Evolutionary conservation across 371 early-diverging fungal species (phyloP), one percentile per base, ranked within the genome.

Genomic region (Nematocida sp.): DNA sequence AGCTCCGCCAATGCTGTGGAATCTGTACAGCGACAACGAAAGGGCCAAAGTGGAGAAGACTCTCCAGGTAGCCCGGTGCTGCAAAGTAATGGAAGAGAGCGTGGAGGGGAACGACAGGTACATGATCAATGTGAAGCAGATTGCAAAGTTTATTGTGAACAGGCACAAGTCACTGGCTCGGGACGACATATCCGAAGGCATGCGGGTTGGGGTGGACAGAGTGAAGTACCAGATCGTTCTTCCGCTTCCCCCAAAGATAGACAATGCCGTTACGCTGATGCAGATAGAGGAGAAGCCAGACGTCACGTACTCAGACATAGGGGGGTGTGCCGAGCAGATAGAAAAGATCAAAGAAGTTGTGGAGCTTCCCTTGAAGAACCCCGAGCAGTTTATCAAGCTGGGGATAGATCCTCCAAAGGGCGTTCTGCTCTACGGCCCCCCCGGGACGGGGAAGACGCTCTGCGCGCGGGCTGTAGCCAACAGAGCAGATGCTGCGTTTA

Each of bases 261-360:
- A 99, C 84, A 91, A 98, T 36, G 89, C 94, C 19, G 97, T 99
- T 21, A 96, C 98, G 17, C 91, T 99, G 87, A 98, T 99, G 98
- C 95, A 95, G 86, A 95, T 98, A 70, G 99, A 99, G 83, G 97
- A 97, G 82, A 96, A 95, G 82, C 98, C 98, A 2, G 96, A 97
- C 84, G 94, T 97, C 25, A 96, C 98, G 0, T 99, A 98, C 78
- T 85, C 89, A 64, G 96, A 98, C 86, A 94, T 99, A 13, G 99
- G 99, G 80, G 99, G 99, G 67, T 91, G 96, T 83, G 93, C 94
- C 78, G 96, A 97, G 80, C 96, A 97, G 85, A 98, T 98, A 78
- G 96, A 97, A 78, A 95, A 96, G 87, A 87, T 99, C 46, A 87
- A 93, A 64, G 99, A 99, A 85, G 98, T 98, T 19, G 98, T 99